Evolutionary conservation across 2,329 filamentous ascomycete species (phyloP), one percentile per base, ranked within the genome.

Genomic region (Paracoccidioides brasiliensis): DNA sequence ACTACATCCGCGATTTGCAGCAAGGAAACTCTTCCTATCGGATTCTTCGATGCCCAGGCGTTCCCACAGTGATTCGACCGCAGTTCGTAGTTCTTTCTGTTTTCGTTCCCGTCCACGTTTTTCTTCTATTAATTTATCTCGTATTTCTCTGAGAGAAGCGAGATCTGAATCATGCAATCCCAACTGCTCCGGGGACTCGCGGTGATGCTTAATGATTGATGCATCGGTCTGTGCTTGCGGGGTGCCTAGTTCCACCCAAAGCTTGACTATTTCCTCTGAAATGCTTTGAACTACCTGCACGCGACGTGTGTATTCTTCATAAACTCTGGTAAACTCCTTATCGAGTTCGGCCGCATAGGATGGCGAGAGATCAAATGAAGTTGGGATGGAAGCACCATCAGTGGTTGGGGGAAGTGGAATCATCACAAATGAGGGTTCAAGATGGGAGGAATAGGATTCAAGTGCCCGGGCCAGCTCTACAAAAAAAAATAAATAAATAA

Each of bases 231-330:
- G 91, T 33, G 87, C 88, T 68, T 96, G 90, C 0, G 93, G 90
- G 1, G 88, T 95, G 45, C 93, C 93, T 8, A 98, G 81, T 70
- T 98, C 93, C 0, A 88, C 91, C 90, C 93, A 98, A 0, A 98
- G 79, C 63, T 89, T 86, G 64, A 98, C 93, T 57, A 95, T 91
- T 59, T 93, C 83, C 64, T 95, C 87, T 43, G 83, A 84, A 3
- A 88, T 72, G 22, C 82, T 73, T 69, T 88, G 83, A 12, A 97
- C 90, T 0, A 81, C 82, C 35, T 80, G 79, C 46, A 95, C 78
- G 50, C 93, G 87, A 61, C 84, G 86, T 45, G 85, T 89, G 72
- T 97, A 98, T 74, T 98, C 94, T 66, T 97, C 90, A 71, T 97
- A 97, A 22, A 98, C 88, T 58, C 90, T 83, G 9, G 88, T 89